phyloP scores from a whole-genome alignment of 192 early-diverging fungal species.

The Umbelopsis isabellina region DNA sequence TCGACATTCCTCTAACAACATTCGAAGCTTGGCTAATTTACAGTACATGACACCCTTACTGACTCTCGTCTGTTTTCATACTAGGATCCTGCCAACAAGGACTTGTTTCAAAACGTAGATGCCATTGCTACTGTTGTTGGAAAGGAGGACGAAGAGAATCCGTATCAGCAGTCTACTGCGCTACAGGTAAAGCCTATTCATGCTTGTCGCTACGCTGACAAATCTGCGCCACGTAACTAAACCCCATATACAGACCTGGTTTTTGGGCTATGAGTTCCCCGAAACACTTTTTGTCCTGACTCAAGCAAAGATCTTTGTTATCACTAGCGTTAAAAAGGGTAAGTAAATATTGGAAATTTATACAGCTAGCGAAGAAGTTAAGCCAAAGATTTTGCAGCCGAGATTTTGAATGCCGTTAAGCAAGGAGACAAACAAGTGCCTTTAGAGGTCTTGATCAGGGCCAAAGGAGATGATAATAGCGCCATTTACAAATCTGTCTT shows the following conservation, averaged over 20 bases:
- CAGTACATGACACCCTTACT: neutral
- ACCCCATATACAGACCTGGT: conserved; percentile 73
- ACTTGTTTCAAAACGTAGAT: conserved; percentile 60
- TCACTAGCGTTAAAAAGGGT: conserved; percentile 86
- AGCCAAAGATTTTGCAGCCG: conserved; percentile 36
- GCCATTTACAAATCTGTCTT: conserved; percentile 64
- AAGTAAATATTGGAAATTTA: neutral
- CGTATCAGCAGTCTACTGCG: conserved; percentile 75
- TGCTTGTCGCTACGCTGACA: neutral
- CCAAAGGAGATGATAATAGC: conserved; percentile 80
- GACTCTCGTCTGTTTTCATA: neutral
- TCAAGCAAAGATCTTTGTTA: conserved; percentile 72
- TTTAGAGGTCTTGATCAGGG: conserved; percentile 75
- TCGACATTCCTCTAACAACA: neutral
- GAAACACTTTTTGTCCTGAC: conserved; percentile 84
- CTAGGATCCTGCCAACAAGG: conserved; percentile 35
- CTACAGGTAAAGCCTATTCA: conserved; percentile 53
- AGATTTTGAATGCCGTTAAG: conserved; percentile 68
- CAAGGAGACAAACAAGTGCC: conserved; percentile 61
- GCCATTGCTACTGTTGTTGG: conserved; percentile 69
- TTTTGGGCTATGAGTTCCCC: conserved; percentile 90
- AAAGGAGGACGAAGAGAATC: conserved; percentile 66
- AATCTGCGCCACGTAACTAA: neutral
- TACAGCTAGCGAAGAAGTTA: neutral
- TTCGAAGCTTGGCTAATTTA: neutral